Conservation (phyloP, 1,284 basidiomycete species). For the Leccinum angustisporum region DNA sequence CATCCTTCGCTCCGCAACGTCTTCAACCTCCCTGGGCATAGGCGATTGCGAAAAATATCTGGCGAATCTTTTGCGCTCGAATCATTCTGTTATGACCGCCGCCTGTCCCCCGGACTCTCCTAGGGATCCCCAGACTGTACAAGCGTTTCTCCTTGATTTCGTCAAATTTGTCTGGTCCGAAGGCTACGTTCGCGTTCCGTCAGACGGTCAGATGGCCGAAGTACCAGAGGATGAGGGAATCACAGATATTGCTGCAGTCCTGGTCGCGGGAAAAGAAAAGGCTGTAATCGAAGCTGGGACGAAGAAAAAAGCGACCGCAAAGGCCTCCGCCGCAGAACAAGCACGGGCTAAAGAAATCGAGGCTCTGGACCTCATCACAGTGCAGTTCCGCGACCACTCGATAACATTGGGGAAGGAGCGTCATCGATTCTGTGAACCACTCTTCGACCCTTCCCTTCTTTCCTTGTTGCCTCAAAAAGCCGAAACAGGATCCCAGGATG, state of each 20-base stretch:
- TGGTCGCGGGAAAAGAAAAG: constrained; percentile 79
- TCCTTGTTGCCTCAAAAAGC: constrained; percentile 28
- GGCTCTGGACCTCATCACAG: constrained; percentile 74
- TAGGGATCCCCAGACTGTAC: constrained; percentile 45
- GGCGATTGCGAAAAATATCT: constrained; percentile 77
- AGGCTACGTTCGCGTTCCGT: constrained; percentile 67
- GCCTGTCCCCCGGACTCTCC: constrained; percentile 55
- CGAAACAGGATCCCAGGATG: constrained; percentile 25
- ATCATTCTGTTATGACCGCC: constrained; percentile 63
- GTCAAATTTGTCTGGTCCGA: constrained; percentile 60
- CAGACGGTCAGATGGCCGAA: constrained; percentile 63
- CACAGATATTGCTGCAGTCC: constrained; percentile 80
- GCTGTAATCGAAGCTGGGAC: constrained; percentile 79
- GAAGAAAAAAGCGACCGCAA: constrained; percentile 74
- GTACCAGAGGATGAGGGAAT: constrained; percentile 81
- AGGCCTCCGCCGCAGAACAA: constrained; percentile 76
- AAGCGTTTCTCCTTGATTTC: constrained; percentile 55
- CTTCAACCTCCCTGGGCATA: constrained; percentile 65
- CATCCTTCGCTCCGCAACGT: constrained; percentile 59
- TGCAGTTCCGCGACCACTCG: constrained; percentile 69
- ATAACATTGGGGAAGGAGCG: constrained; percentile 84
- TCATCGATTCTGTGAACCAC: constrained; percentile 87
- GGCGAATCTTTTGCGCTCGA: constrained; percentile 65
- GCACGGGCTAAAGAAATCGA: constrained; percentile 79
- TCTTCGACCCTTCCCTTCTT: constrained; percentile 73